Evolutionary conservation across 2,329 filamentous ascomycete genomes (phyloP), one percentile per base, ranked within the genome.

Genomic region (Hymenoscyphus repandus): DNA sequence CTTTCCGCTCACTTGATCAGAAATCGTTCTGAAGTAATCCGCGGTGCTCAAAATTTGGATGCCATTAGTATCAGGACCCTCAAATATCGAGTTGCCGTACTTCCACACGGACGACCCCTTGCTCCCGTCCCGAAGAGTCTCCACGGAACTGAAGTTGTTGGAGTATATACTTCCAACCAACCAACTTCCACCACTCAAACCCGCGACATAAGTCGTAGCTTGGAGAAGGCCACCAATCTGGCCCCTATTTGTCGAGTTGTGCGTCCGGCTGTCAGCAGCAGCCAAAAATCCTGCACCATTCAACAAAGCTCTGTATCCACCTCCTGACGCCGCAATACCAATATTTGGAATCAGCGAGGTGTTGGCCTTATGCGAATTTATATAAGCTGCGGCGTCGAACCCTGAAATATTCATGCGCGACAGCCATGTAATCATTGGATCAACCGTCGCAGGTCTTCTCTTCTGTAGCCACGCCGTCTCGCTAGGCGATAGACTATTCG

Each of bases 281-380:
- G 86, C 80, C 13, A 95, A 61, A 39, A 85, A 85, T 53, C 90
- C 90, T 13, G 85, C 90, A 34, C 88, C 90, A 64, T 87, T 92
- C 72, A 91, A 74, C 72, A 95, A 75, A n/a, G 90, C 90, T 50
- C 90, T 78, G 66, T 93, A 95, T 33, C 90, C 90, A 65, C 90
- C 90, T 11, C 90, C 90, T 0, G 88, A 93, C 40, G 87, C 74
- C 10, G 90, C 88, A 55, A 95, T 79, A 13, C 76, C 89, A 54
- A 95, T 83, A 58, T 84, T 87, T 0, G 84, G 83, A 22, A 85
- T 62, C 1, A 74, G 72, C 13, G 75, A 75, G 0, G 71, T 72
- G 66, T 86, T 85, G 54, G 72, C 70, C 27, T 70, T 69, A 53
- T 80, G 67, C 1, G 70, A 71, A 48, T 83, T 75, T 60, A 97